Percentiles rank a stretch among this genome's conserved stretches.
Conservation (phyloP, 2,329 filamentous ascomycete genomes). For the Didymella arachidicola region DNA sequence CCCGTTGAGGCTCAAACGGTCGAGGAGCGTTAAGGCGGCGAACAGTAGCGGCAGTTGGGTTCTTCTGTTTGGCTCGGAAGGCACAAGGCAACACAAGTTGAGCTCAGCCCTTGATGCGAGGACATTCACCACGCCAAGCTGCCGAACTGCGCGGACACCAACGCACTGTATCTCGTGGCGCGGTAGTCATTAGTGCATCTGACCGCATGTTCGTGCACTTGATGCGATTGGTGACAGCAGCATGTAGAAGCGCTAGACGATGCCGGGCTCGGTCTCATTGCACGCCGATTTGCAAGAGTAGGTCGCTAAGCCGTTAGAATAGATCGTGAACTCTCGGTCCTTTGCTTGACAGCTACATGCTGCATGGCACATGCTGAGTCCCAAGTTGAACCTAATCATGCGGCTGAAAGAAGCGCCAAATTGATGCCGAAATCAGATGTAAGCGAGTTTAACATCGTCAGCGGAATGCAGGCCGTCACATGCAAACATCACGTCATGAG, state of each 20-base stretch:
- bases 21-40: not conserved
- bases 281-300: not conserved
- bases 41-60: not conserved
- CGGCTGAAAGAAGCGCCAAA: not conserved
- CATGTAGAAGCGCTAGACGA: not conserved
- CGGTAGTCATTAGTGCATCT: conserved; percentile 3
- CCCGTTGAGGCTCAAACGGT: not conserved
- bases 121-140: conserved; percentile 5
- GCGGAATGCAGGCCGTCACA: not conserved
- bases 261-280: not conserved
- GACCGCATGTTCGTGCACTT: conserved; percentile 1
- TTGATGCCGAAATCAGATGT: not conserved
- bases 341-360: not conserved
- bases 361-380: conserved; percentile 7
- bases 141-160: conserved; percentile 7
- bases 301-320: not conserved
- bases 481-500: conserved; percentile 2
- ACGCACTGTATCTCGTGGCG: conserved; percentile 6
- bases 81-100: not conserved
- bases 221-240: not conserved
- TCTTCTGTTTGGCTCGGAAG: not conserved
- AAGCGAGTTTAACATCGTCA: not conserved
- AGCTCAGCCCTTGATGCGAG: not conserved
- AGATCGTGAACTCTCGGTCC: not conserved
- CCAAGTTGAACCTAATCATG: not conserved